These are phyloP conservation scores for Pythium myriotylum DNA, from an alignment of 352 stramenopile genomes.

Conservation along the genomic window DNA sequence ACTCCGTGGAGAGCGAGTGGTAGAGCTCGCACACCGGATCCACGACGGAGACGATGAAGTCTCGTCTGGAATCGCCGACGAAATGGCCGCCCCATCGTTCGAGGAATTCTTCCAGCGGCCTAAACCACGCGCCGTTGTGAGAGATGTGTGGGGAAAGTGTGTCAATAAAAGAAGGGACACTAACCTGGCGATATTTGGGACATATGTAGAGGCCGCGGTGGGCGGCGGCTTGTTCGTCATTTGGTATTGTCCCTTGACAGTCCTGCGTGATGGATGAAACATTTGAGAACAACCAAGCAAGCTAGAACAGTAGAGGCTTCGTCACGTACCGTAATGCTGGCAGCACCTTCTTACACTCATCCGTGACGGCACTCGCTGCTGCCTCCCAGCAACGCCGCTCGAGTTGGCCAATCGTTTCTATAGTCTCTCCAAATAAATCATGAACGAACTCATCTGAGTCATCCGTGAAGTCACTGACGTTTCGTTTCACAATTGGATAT, in stretches of 20 bases:
- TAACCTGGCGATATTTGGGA: constrained; percentile 74
- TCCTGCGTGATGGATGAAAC: constrained; percentile 38
- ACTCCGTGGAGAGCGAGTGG: constrained; percentile 61
- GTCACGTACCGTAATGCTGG: constrained; percentile 68
- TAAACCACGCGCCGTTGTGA: constrained; percentile 13
- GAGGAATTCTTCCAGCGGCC: constrained; percentile 74
- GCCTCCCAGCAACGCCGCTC: constrained; percentile 70
- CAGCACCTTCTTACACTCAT: constrained; percentile 88
- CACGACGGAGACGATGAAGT: constrained; percentile 59
- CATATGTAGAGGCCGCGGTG: constrained; percentile 69
- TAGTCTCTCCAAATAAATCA: constrained; percentile 38
- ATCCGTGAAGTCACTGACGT: constrained; percentile 49
- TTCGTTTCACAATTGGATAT: constrained; percentile 33
- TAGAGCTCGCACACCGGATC: constrained; percentile 65
- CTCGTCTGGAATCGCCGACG: constrained; percentile 34
- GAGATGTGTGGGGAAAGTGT: too few relatives aligned
- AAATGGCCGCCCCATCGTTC: constrained; percentile 73
- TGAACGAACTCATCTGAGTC: constrained; percentile 45
- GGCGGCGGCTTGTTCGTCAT: constrained; percentile 89
- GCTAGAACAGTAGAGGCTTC: background rate
- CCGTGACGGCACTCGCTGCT: constrained; percentile 56
- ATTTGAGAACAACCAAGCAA: too few relatives aligned
- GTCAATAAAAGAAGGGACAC: background rate
- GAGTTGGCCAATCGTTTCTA: constrained; percentile 41
- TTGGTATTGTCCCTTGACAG: constrained; percentile 89